phyloP scores from a whole-genome alignment of 2,329 filamentous ascomycete genomes.

The Pestalotiopsis sp. region DNA sequence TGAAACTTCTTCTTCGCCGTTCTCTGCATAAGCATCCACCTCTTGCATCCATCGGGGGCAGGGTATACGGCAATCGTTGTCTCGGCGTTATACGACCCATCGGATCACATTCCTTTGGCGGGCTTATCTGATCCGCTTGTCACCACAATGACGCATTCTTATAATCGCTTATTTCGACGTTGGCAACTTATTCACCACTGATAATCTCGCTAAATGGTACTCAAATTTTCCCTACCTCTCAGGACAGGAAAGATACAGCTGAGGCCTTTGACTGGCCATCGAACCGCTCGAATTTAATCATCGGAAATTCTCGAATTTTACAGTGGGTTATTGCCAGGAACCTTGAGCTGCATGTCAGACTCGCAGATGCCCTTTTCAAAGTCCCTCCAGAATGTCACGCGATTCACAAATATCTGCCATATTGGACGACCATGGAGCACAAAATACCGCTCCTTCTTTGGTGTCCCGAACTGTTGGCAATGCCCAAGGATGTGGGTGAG shows the following conservation, averaged over 20 bases:
- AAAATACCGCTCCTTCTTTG: too few species aligned
- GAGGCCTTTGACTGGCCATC: too few species aligned
- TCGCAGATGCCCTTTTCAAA: background rate
- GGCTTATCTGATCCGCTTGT: background rate
- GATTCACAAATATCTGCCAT: too few species aligned
- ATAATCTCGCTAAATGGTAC: too few species aligned
- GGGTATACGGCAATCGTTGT: background rate
- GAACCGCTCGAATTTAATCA: background rate
- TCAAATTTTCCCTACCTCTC: too few species aligned
- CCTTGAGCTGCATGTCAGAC: background rate
- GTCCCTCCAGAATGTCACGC: too few species aligned
- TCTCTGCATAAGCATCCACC: background rate
- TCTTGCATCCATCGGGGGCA: background rate
- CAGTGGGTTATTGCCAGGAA: background rate
- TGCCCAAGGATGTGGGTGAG: too few species aligned
- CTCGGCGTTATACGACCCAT: background rate
- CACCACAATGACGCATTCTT: background rate
- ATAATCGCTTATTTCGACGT: background rate
- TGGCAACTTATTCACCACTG: too few species aligned
- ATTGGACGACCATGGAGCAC: background rate
- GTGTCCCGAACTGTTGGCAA: too few species aligned
- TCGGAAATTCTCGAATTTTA: background rate
- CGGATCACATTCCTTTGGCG: background rate
- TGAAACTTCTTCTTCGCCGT: background rate
- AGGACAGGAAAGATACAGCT: too few species aligned